phyloP scores from a whole-genome alignment of 441 rosid species.

The Melianthus villosus region DNA sequence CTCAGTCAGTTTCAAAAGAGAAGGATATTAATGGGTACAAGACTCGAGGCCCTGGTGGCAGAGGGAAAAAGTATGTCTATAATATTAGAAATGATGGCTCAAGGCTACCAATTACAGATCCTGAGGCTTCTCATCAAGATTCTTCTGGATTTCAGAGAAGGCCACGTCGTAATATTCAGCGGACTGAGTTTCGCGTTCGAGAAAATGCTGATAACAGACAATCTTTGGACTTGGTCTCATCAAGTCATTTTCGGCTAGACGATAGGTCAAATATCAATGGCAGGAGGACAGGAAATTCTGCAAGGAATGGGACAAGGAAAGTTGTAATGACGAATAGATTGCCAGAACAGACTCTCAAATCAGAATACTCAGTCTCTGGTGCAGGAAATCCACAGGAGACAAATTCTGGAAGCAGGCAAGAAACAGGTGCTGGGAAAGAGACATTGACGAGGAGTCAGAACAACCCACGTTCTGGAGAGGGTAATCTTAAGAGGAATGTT shows the following conservation, averaged over 20 bases:
- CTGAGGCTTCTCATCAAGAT: constrained; percentile 42
- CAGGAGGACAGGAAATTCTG: constrained; percentile 21
- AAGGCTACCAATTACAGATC: constrained; percentile 25
- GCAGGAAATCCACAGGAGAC: constrained; percentile 20
- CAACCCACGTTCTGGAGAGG: constrained; percentile 24
- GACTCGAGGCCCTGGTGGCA: constrained; percentile 26
- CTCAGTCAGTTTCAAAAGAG: constrained; percentile 19
- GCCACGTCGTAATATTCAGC: constrained; percentile 25
- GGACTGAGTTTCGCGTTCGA: constrained; percentile 63
- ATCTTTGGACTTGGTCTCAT: too few species aligned
- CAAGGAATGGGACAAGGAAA: constrained; percentile 35
- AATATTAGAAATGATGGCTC: constrained; percentile 36
- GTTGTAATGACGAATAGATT: constrained; percentile 33
- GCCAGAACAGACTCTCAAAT: constrained; percentile 30
- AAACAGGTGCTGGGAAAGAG: constrained; percentile 36
- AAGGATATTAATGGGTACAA: constrained; percentile 19
- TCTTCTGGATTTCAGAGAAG: constrained; percentile 48
- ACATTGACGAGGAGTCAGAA: constrained; percentile 25
- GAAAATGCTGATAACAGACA: too few species aligned
- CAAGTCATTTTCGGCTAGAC: constrained; percentile 25
- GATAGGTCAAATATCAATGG: constrained; percentile 35
- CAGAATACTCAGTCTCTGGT: constrained; percentile 26
- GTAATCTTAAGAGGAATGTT: constrained; percentile 30
- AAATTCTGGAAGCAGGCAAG: constrained; percentile 27
- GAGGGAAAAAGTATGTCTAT: constrained; percentile 31